A percentile compares a stretch with the other conserved stretches of the same genome.
phyloP scores from a whole-genome alignment of 768 basidiomycete species.

The Mycena filopes region DNA sequence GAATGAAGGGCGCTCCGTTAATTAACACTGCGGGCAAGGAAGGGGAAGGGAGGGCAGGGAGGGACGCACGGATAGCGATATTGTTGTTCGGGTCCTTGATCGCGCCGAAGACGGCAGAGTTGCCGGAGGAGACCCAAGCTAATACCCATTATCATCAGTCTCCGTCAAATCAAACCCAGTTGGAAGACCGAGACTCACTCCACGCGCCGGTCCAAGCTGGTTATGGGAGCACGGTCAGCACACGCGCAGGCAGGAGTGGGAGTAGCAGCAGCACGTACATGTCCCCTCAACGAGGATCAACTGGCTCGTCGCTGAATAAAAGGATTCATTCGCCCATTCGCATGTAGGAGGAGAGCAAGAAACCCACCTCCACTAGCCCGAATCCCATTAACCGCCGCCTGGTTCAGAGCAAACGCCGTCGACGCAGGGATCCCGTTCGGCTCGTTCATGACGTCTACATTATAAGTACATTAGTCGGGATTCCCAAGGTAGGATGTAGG shows the following conservation, averaged over 20 bases:
- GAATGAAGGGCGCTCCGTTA: too few relatives aligned
- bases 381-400: slow-evolving; percentile 75
- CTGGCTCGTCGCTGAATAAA: slow-evolving; percentile 60
- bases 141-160: slow-evolving; percentile 21
- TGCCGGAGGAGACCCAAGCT: slow-evolving; percentile 70
- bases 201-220: slow-evolving; percentile 69
- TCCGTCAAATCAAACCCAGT: too few relatives aligned
- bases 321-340: background rate
- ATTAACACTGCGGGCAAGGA: too few relatives aligned
- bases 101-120: slow-evolving; percentile 59
- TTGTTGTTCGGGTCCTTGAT: slow-evolving; percentile 72
- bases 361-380: slow-evolving; percentile 56
- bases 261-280: slow-evolving; percentile 18
- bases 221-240: slow-evolving; percentile 2
- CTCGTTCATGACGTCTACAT: slow-evolving; percentile 70
- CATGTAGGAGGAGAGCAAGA: background rate
- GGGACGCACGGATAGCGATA: slow-evolving; percentile 66
- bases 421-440: slow-evolving; percentile 66
- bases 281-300: slow-evolving; percentile 58
- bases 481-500: background rate
- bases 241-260: background rate
- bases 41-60: too few relatives aligned
- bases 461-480: background rate
- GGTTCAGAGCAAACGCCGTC: slow-evolving; percentile 63
- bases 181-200: slow-evolving; percentile 47